These are phyloP conservation scores for Ciborinia camelliae DNA, from an alignment of 2,329 filamentous ascomycete genomes.

Conservation along the genomic window DNA sequence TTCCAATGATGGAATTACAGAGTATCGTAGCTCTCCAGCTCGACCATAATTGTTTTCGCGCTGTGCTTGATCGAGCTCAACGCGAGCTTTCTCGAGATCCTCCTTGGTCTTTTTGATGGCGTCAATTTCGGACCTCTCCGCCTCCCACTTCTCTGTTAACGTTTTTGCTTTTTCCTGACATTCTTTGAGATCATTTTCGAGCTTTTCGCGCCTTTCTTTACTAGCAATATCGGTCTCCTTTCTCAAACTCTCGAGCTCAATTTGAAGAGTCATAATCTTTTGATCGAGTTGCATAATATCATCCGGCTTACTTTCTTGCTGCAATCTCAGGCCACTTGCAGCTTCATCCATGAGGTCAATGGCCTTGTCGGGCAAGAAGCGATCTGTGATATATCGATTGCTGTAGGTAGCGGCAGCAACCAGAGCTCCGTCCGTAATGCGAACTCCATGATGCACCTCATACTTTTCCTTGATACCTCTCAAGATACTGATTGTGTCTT, in stretches of 20 bases:
- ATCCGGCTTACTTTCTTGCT: constrained; percentile 96
- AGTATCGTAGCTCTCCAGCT: constrained; percentile 88
- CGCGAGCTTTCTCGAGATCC: constrained; percentile 78
- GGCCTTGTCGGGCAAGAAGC: constrained; percentile 93
- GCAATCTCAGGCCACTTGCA: constrained; percentile 80
- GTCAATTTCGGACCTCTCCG: constrained; percentile 81
- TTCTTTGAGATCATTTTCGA: constrained; percentile 71
- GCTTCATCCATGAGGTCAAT: constrained; percentile 97
- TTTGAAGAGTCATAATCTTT: constrained; percentile 95
- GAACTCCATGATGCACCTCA: constrained; percentile 93
- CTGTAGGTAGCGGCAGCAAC: constrained; percentile 90
- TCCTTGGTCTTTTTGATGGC: constrained; percentile 82
- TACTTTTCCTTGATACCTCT: constrained; percentile 97
- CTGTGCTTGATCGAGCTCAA: constrained; percentile 80
- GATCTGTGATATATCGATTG: constrained; percentile 94
- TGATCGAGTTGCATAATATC: constrained; percentile 89
- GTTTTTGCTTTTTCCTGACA: constrained; percentile 73
- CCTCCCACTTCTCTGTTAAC: constrained; percentile 83
- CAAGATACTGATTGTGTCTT: constrained; percentile 91
- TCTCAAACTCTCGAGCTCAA: constrained; percentile 88
- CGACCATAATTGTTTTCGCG: constrained; percentile 83
- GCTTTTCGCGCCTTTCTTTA: constrained; percentile 79
- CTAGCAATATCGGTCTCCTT: constrained; percentile 93
- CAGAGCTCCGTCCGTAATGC: constrained; percentile 87
- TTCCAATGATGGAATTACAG: constrained; percentile 79